A percentile compares a stretch with the other conserved stretches of the same genome.
Conservation (phyloP, 2,329 filamentous ascomycete genomes). For the Akanthomyces lecanii region DNA sequence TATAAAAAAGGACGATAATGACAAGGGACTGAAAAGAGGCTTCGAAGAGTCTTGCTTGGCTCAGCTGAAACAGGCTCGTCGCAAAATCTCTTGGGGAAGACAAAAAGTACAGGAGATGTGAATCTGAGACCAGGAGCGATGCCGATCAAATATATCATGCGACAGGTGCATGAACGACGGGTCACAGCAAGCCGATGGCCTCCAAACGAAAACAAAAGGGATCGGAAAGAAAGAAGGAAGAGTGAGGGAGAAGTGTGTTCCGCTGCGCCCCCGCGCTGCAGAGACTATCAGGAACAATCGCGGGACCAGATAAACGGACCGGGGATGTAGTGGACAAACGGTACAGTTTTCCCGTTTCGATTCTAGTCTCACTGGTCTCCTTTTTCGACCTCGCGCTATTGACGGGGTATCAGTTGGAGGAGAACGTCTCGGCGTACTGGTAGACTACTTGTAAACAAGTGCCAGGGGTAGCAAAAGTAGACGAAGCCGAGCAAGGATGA, state of each 20-base stretch:
- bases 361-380: too few relatives aligned
- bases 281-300: background rate
- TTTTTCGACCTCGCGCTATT: too few relatives aligned
- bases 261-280: background rate
- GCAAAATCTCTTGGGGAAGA: background rate
- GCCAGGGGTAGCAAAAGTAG: too few relatives aligned
- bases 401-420: too few relatives aligned
- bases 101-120: background rate
- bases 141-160: background rate
- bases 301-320: too few relatives aligned
- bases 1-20: background rate
- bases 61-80: background rate
- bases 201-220: background rate
- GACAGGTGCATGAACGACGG: background rate
- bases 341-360: background rate
- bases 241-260: background rate
- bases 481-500: too few relatives aligned
- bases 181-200: background rate
- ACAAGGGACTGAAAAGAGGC: background rate
- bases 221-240: background rate
- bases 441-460: too few relatives aligned
- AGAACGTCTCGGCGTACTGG: too few relatives aligned
- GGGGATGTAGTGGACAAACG: background rate
- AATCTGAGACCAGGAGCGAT: background rate
- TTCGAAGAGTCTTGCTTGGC: background rate